Evolutionary conservation across 805 yeast genomes (phyloP).

Genomic region (Saturnispora bothae): DNA sequence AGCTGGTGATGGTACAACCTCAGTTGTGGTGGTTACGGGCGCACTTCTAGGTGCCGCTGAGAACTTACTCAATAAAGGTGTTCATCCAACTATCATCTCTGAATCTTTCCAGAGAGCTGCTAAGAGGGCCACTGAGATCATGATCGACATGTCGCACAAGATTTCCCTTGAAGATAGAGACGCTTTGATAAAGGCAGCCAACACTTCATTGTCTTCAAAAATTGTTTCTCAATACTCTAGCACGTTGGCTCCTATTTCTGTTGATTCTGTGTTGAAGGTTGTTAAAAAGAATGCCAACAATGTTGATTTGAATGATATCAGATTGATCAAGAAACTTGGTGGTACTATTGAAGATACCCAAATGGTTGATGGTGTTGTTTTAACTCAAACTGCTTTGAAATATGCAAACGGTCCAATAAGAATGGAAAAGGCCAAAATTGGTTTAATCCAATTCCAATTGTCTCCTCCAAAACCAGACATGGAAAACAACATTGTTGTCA

Average conservation of each 20-base stretch:
- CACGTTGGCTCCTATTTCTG: constrained; percentile 84
- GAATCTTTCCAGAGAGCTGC: constrained; percentile 92
- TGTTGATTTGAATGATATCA: constrained; percentile 81
- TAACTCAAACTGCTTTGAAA: constrained; percentile 83
- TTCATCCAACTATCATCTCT: constrained; percentile 91
- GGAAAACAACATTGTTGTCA: constrained; percentile 95
- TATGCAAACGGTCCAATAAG: constrained; percentile 92
- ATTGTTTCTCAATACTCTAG: constrained; percentile 89
- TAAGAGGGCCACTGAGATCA: constrained; percentile 64
- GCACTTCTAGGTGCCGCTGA: constrained; percentile 94
- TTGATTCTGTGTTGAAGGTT: constrained; percentile 81
- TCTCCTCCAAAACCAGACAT: constrained; percentile 97
- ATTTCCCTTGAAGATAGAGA: constrained; percentile 74
- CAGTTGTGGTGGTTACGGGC: constrained; percentile 93
- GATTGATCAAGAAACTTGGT: constrained; percentile 88
- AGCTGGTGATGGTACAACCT: constrained; percentile 99
- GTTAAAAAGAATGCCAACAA: constrained; percentile 34
- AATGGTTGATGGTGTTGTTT: constrained; percentile 83
- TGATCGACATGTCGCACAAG: constrained; percentile 75
- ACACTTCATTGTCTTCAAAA: constrained; percentile 88
- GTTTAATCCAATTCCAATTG: constrained; percentile 82
- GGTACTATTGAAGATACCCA: constrained; percentile 97
- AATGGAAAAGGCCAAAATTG: constrained; percentile 88
- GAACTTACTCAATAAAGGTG: constrained; percentile 74
- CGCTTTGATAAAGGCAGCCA: constrained; percentile 80